These are phyloP conservation scores for Akebia trifoliata DNA, from an alignment of 164 flowering plant species.

Conservation along the genomic window DNA sequence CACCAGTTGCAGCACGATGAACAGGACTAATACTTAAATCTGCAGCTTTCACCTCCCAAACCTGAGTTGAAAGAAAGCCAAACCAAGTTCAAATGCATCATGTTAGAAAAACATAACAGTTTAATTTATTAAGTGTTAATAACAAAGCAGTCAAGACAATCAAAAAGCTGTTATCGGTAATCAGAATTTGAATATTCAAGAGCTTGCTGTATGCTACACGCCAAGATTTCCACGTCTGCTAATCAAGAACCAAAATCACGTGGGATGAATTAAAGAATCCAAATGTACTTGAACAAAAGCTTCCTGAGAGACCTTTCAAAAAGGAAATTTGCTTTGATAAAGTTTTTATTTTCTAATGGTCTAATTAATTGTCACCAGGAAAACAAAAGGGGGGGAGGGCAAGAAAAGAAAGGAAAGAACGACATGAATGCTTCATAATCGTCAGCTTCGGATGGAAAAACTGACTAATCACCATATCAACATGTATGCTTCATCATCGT, in stretches of 20 bases:
- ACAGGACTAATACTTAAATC: slow-evolving; percentile 96
- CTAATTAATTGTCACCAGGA: too few relatives aligned
- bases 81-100: neutral
- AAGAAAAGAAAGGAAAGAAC: too few relatives aligned
- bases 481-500: neutral
- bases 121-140: neutral
- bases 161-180: neutral
- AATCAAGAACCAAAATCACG: neutral
- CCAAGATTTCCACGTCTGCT: neutral
- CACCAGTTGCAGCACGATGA: slow-evolving; percentile 78
- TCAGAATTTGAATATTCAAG: neutral
- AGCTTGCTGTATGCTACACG: neutral
- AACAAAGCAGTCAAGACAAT: neutral
- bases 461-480: neutral
- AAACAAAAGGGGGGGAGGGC: too few relatives aligned
- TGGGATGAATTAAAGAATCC: too few relatives aligned
- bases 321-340: too few relatives aligned
- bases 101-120: neutral
- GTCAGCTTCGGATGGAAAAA: neutral
- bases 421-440: neutral
- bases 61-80: slow-evolving; percentile 39
- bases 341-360: too few relatives aligned
- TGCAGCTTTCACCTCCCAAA: slow-evolving; percentile 99
- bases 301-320: too few relatives aligned
- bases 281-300: too few relatives aligned